phyloP scores from a whole-genome alignment of 768 basidiomycete species.

The Bullera alba region DNA sequence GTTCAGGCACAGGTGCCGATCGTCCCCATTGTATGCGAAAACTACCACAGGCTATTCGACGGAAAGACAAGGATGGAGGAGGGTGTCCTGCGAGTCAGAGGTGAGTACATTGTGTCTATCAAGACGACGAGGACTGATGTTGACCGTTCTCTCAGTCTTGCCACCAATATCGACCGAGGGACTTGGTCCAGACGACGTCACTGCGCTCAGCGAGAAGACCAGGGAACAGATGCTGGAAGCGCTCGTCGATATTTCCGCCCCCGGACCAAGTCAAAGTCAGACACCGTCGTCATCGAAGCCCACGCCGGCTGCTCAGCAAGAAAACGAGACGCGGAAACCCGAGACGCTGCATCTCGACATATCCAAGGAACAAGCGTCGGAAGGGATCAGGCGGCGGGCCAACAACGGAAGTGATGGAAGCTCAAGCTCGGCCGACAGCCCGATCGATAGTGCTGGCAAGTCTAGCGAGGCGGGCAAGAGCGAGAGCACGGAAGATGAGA shows the following conservation, averaged over 20 bases:
- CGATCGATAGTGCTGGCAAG: not conserved
- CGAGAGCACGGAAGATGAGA: constrained; percentile 40
- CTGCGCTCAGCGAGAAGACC: constrained; percentile 59
- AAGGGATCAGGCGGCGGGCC: not conserved
- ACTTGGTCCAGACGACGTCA: constrained; percentile 63
- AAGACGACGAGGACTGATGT: not conserved
- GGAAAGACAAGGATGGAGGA: constrained; percentile 58
- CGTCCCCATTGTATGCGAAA: constrained; percentile 84
- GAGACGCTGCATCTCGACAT: not conserved
- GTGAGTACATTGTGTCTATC: constrained; percentile 49
- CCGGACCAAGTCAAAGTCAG: too few species aligned
- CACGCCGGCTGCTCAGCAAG: not conserved
- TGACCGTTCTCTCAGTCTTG: constrained; percentile 57
- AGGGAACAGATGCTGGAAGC: constrained; percentile 71
- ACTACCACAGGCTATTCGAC: constrained; percentile 81
- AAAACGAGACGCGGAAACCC: not conserved
- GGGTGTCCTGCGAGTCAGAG: constrained; percentile 73
- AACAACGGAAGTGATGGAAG: not conserved
- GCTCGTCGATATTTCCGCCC: constrained; percentile 65
- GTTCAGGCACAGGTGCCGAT: constrained; percentile 81
- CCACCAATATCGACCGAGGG: constrained; percentile 74
- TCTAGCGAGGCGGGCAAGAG: constrained; percentile 2
- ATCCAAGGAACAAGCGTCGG: not conserved
- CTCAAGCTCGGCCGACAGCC: constrained; percentile 4
- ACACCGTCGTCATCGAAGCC: not conserved